phyloP scores from a whole-genome alignment of 768 basidiomycete genomes.

The Mycena rosella region DNA sequence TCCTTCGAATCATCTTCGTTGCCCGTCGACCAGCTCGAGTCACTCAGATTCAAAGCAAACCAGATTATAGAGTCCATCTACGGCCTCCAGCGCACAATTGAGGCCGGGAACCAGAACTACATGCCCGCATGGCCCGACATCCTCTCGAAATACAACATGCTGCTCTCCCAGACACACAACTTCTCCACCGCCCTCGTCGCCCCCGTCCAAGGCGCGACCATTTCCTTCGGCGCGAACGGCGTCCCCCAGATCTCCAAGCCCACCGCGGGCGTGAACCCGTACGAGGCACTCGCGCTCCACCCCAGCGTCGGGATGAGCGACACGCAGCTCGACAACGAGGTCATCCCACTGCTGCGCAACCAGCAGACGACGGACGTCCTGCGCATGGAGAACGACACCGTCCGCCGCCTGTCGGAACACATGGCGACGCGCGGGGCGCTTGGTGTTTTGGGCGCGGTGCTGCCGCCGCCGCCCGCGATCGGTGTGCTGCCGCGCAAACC shows the following conservation, averaged over 20 bases:
- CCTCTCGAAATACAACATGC: constrained; percentile 86
- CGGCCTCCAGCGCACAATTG: constrained; percentile 72
- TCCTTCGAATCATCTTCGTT: constrained; percentile 48
- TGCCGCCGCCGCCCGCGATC: constrained; percentile 44
- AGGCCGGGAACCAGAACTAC: constrained; percentile 63
- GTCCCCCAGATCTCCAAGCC: constrained; percentile 20
- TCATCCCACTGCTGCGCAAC: constrained; percentile 81
- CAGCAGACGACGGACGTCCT: constrained; percentile 86
- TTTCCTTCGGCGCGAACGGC: constrained; percentile 20
- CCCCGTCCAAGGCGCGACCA: constrained; percentile 46
- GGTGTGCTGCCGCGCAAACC: constrained; percentile 51
- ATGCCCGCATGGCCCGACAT: constrained; percentile 92
- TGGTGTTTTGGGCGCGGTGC: constrained; percentile 59
- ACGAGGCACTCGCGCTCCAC: constrained; percentile 78
- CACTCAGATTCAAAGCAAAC: constrained; percentile 79
- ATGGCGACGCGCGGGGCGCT: constrained; percentile 72
- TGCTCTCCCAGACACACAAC: constrained; percentile 86
- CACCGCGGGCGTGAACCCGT: constrained; percentile 54
- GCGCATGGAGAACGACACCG: constrained; percentile 76
- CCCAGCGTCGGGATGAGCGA: constrained; percentile 71
- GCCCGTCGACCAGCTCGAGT: constrained; percentile 80
- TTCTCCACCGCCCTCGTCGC: constrained; percentile 74
- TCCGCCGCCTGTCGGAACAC: constrained; percentile 75
- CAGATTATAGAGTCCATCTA: constrained; percentile 86
- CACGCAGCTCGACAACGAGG: constrained; percentile 76